Evolutionary conservation across 2,329 filamentous ascomycete genomes (phyloP).

Genomic region (Colletotrichum melonis): DNA sequence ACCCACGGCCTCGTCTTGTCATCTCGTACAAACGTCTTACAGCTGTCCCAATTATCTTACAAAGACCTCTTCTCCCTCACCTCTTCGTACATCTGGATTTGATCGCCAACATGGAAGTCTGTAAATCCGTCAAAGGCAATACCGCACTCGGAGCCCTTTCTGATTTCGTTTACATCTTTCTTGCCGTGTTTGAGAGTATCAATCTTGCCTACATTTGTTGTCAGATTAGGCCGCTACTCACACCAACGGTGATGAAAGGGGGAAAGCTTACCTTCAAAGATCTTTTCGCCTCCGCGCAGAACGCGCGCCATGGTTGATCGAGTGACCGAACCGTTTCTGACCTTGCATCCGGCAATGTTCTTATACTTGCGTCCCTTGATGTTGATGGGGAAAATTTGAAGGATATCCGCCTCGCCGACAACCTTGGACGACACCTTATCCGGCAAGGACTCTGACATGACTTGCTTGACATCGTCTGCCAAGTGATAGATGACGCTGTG

Average conservation of each 20-base stretch:
- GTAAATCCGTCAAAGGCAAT: constrained; percentile 86
- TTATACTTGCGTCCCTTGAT: constrained; percentile 76
- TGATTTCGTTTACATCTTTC: constrained; percentile 90
- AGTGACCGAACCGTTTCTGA: constrained; percentile 82
- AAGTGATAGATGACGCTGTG: constrained; percentile 89
- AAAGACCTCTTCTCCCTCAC: constrained; percentile 74
- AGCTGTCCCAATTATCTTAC: constrained; percentile 45
- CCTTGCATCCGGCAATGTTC: constrained; percentile 87
- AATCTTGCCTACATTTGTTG: constrained; percentile 71
- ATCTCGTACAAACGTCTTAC: neutral
- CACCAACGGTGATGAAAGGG: neutral
- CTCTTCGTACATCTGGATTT: constrained; percentile 89
- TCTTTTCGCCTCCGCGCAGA: constrained; percentile 73
- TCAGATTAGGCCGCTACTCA: neutral
- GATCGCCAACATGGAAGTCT: constrained; percentile 82
- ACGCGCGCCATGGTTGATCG: constrained; percentile 76
- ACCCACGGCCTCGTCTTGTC: neutral
- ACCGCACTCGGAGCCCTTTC: constrained; percentile 93
- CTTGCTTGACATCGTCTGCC: constrained; percentile 76
- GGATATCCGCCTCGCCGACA: constrained; percentile 87
- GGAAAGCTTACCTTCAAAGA: constrained; percentile 83
- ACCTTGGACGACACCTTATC: constrained; percentile 76
- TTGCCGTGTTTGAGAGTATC: constrained; percentile 90
- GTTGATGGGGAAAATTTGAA: constrained; percentile 86
- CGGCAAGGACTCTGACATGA: constrained; percentile 76